Evolutionary conservation across 2,329 filamentous ascomycete species (phyloP).

Genomic region (Ophiostoma ulmi): DNA sequence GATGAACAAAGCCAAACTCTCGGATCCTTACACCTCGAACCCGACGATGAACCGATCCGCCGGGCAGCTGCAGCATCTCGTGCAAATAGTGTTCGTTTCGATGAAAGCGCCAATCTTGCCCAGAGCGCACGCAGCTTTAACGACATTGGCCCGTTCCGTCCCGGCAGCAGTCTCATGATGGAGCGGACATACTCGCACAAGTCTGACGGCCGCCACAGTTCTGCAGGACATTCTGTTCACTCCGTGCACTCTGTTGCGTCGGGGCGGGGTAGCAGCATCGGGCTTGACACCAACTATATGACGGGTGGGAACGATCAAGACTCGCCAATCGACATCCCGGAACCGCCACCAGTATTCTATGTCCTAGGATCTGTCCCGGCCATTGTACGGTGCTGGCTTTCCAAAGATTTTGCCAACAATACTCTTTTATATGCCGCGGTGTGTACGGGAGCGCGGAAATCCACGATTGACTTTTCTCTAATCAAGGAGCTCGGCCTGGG

Average conservation of each 20-base stretch:
- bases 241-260: slow-evolving; percentile 67
- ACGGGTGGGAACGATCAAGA: slow-evolving; percentile 59
- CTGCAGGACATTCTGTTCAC: slow-evolving; percentile 71
- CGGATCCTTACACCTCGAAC: slow-evolving; percentile 75
- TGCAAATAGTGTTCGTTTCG: slow-evolving; percentile 95
- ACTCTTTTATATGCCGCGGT: slow-evolving; percentile 86
- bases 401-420: slow-evolving; percentile 81
- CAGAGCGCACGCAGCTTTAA: slow-evolving; percentile 76
- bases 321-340: slow-evolving; percentile 65
- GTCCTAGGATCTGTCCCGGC: slow-evolving; percentile 84
- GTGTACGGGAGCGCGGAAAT: slow-evolving; percentile 86
- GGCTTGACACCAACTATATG: slow-evolving; percentile 68
- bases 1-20: slow-evolving; percentile 81
- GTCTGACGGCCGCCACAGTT: slow-evolving; percentile 91
- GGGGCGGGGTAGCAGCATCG: slow-evolving; percentile 81
- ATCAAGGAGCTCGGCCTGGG: slow-evolving; percentile 68
- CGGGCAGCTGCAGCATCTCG: slow-evolving; percentile 75
- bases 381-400: slow-evolving; percentile 94
- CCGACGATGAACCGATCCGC: slow-evolving; percentile 78
- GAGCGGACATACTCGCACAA: slow-evolving; percentile 91
- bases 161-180: slow-evolving; percentile 78
- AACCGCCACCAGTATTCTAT: slow-evolving; percentile 76
- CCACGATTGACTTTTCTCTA: slow-evolving; percentile 70
- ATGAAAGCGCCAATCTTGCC: slow-evolving; percentile 83
- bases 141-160: slow-evolving; percentile 72